A percentile compares a stretch with the other conserved stretches of the same genome.
Evolutionary conservation across 169 alveolate species (phyloP).

Genomic region (Eimeria acervulina): DNA sequence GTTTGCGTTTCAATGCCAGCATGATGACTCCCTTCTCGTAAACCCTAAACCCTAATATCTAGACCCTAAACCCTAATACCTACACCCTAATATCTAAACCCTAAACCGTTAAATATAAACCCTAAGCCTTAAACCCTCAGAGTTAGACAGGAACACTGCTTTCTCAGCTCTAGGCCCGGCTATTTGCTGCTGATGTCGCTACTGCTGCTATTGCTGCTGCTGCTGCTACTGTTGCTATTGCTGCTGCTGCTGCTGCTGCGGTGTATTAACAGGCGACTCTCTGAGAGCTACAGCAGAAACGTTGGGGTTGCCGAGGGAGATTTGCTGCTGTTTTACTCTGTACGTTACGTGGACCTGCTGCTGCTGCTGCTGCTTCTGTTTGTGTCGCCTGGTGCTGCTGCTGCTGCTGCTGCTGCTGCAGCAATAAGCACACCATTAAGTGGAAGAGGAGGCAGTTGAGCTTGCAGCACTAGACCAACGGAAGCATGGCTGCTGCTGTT

Average conservation of each 20-base stretch:
- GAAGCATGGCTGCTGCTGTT: background rate
- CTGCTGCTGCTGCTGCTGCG: background rate
- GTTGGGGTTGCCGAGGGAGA: constrained; percentile 71
- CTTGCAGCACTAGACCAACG: too few relatives aligned
- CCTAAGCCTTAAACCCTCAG: background rate
- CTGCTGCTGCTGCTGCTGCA: background rate
- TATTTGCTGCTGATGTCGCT: too few relatives aligned
- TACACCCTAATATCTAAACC: too few relatives aligned
- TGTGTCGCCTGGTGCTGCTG: background rate
- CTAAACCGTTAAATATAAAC: too few relatives aligned
- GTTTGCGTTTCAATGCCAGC: constrained; percentile 85
- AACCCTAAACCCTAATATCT: background rate
- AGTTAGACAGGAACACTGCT: background rate
- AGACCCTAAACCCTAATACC: too few relatives aligned
- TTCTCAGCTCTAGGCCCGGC: too few relatives aligned
- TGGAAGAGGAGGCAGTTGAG: too few relatives aligned
- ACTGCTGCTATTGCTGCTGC: background rate
- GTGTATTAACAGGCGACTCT: constrained; percentile 48
- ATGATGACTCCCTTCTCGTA: constrained; percentile 86
- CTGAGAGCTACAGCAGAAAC: constrained; percentile 86
- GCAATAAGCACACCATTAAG: too few relatives aligned
- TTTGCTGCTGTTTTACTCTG: constrained; percentile 27
- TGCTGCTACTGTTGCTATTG: background rate
- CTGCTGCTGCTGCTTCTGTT: background rate
- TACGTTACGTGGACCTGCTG: background rate